Percentiles rank a stretch among this genome's conserved stretches.
Conservation (phyloP, 257 asterid genomes). For the Gentiana dahurica region DNA sequence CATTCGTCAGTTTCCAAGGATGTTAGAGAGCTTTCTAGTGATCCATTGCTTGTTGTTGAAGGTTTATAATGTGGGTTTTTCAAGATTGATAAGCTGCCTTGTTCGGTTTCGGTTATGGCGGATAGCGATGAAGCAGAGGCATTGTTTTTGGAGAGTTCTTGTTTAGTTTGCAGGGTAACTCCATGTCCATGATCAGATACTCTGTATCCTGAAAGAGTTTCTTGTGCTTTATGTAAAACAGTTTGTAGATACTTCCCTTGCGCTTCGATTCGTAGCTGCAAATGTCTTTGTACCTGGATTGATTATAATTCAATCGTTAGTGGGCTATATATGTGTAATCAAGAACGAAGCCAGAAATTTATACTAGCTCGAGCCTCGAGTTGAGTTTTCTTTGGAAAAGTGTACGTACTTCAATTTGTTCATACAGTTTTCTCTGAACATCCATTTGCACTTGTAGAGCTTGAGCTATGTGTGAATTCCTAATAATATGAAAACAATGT, state of each 20-base stretch:
- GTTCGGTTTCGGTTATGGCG: constrained; percentile 45
- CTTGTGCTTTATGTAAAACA: constrained; percentile 69
- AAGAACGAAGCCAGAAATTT: neutral
- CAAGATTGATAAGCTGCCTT: constrained; percentile 16
- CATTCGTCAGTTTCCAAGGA: constrained; percentile 25
- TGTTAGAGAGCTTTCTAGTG: constrained; percentile 66
- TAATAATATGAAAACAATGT: constrained; percentile 13
- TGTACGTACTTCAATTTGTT: constrained; percentile 77
- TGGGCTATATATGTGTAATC: too few species aligned
- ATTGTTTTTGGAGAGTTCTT: constrained; percentile 62
- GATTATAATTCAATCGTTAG: too few species aligned
- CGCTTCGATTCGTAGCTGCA: constrained; percentile 84
- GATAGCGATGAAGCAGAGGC: constrained; percentile 59
- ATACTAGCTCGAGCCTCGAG: neutral
- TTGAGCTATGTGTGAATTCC: constrained; percentile 41
- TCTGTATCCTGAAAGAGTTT: constrained; percentile 57
- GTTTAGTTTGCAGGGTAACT: constrained; percentile 25
- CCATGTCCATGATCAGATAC: constrained; percentile 53
- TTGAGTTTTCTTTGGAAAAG: too few species aligned
- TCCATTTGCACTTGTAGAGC: constrained; percentile 87
- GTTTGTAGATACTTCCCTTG: constrained; percentile 87
- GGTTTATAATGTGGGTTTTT: constrained; percentile 23
- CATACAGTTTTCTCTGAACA: constrained; percentile 78
- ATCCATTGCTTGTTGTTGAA: constrained; percentile 24
- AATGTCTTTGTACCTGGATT: constrained; percentile 68